Percentiles rank a stretch among this genome's conserved stretches.
phyloP scores from a whole-genome alignment of 2,329 filamentous ascomycete genomes.

The Fusarium lyarnte region DNA sequence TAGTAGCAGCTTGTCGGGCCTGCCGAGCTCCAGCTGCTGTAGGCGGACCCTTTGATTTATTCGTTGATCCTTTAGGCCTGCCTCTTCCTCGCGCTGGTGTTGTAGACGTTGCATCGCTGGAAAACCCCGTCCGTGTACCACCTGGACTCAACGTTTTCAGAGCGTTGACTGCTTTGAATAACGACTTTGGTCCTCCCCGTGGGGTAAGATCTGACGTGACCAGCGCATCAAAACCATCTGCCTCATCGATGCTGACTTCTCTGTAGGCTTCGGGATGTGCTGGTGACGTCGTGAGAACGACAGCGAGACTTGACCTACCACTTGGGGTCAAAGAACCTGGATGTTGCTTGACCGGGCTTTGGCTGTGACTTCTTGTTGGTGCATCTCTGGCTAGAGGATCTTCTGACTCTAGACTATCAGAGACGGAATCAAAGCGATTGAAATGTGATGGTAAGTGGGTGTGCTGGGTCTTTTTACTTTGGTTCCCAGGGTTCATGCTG shows the following conservation, averaged over 20 bases:
- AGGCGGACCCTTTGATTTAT: conserved; percentile 42
- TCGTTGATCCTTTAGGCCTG: conserved; percentile 59
- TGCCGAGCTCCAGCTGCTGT: conserved; percentile 37
- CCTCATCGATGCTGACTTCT: conserved; percentile 2
- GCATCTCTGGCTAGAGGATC: conserved; percentile 31
- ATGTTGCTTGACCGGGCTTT: conserved; percentile 11
- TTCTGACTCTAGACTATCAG: conserved; percentile 30
- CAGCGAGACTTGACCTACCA: conserved; percentile 23
- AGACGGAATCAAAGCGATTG: neutral
- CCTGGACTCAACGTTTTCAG: neutral
- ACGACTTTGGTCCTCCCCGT: conserved; percentile 11
- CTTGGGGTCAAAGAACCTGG: neutral
- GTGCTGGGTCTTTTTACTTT: neutral
- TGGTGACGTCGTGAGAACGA: conserved; percentile 34
- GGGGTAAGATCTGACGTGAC: conserved; percentile 38
- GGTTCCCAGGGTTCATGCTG: neutral
- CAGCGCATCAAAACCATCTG: conserved; percentile 7
- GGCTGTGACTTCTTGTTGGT: conserved; percentile 14
- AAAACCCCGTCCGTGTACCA: neutral
- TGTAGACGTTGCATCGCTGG: conserved; percentile 16
- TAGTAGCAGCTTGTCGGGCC: conserved; percentile 38
- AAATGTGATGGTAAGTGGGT: neutral
- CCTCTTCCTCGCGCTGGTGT: conserved; percentile 45
- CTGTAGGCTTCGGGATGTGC: neutral
- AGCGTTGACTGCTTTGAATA: conserved; percentile 3